These are phyloP conservation scores for Candida nemodendra DNA, from an alignment of 805 yeast genomes.

Conservation along the genomic window DNA sequence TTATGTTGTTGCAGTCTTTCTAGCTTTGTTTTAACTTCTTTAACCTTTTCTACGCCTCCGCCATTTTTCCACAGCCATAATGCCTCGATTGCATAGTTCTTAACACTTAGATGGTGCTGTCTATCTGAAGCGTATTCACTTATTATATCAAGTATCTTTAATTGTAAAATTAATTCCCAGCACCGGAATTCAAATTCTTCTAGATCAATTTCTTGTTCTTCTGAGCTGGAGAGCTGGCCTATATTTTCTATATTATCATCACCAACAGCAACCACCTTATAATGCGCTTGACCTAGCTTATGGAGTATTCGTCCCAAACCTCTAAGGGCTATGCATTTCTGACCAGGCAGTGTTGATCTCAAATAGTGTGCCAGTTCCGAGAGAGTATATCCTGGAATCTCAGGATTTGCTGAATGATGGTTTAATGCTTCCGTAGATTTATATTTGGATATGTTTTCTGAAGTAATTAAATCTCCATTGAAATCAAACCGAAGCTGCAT, in stretches of 20 bases:
- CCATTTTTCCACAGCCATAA: conserved; percentile 81
- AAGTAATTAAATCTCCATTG: conserved; percentile 67
- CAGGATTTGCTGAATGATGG: conserved; percentile 88
- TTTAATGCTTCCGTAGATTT: conserved; percentile 61
- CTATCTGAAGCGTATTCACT: conserved; percentile 67
- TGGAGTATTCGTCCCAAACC: conserved; percentile 85
- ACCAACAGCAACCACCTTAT: conserved; percentile 35
- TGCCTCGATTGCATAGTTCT: conserved; percentile 85
- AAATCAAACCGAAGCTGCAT: conserved; percentile 85
- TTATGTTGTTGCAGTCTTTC: conserved; percentile 2
- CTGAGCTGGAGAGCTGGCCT: conserved; percentile 27
- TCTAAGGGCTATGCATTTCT: conserved; percentile 81
- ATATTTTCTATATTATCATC: conserved; percentile 26
- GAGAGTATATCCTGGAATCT: conserved; percentile 88
- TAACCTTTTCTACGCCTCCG: conserved; percentile 38
- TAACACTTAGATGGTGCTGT: conserved; percentile 62
- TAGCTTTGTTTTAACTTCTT: conserved; percentile 11
- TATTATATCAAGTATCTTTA: conserved; percentile 63
- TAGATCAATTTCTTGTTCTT: conserved; percentile 35
- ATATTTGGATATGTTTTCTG: conserved; percentile 21
- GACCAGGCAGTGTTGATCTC: conserved; percentile 79
- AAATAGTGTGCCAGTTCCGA: conserved; percentile 77
- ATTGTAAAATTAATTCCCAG: conserved; percentile 69
- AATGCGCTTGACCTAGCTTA: conserved; percentile 65
- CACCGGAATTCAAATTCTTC: conserved; percentile 50